Conservation (phyloP, 257 asterid species). For the Capsicum chinense region DNA sequence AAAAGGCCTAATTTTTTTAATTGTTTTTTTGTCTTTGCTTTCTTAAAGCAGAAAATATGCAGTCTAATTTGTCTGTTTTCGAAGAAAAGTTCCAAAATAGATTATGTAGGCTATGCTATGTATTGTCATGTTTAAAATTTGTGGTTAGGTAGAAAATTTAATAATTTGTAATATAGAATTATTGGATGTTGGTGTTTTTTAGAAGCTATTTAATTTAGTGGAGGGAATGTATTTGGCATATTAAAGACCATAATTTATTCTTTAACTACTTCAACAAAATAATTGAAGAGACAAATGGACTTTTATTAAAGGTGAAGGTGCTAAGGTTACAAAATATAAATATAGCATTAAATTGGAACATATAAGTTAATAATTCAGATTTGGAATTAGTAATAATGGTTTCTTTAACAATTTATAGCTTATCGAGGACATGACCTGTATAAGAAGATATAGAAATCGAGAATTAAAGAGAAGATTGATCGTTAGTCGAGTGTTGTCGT, state of each 20-base stretch:
- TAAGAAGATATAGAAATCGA: too few species aligned
- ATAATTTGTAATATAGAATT: not conserved
- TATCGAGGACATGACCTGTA: too few species aligned
- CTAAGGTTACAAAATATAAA: constrained; percentile 16
- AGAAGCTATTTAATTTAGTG: not conserved
- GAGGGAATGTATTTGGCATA: not conserved
- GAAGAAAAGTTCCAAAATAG: constrained; percentile 12
- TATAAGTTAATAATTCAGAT: not conserved
- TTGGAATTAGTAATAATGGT: not conserved
- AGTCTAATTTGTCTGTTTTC: not conserved
- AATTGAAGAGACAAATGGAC: not conserved
- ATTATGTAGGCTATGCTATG: not conserved
- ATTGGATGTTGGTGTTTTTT: not conserved
- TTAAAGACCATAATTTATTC: not conserved
- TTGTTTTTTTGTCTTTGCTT: not conserved
- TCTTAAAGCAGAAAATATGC: constrained; percentile 23
- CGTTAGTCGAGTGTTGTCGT: too few species aligned
- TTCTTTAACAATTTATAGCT: not conserved
- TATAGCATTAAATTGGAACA: constrained; percentile 15
- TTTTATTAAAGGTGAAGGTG: not conserved
- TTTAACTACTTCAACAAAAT: constrained; percentile 22
- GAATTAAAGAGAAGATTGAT: too few species aligned
- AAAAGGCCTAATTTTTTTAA: not conserved
- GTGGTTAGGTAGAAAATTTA: constrained; percentile 18
- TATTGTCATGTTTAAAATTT: constrained; percentile 13